Evolutionary conservation across 2,329 filamentous ascomycete genomes (phyloP).

Genomic region (Diplodia corticola): DNA sequence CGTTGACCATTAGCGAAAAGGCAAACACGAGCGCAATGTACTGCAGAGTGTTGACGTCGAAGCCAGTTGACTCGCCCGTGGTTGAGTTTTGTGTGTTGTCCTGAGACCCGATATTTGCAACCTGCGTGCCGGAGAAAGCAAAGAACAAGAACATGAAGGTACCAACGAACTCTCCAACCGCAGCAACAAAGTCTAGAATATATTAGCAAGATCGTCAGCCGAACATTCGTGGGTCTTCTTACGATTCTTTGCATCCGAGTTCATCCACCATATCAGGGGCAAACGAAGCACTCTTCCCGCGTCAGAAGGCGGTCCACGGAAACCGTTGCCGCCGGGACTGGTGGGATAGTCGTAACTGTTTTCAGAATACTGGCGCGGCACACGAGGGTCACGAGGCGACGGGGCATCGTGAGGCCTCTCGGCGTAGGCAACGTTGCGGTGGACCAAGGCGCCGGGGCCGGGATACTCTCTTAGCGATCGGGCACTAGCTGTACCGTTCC

Average conservation of each 20-base stretch:
- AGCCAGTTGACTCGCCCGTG: constrained; percentile 26
- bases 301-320: constrained; percentile 1
- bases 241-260: constrained; percentile 40
- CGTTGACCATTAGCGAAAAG: constrained; percentile 42
- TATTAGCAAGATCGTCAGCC: not conserved
- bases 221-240: constrained; percentile 13
- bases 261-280: constrained; percentile 41
- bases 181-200: constrained; percentile 35
- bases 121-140: constrained; percentile 41
- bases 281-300: constrained; percentile 32
- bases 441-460: not conserved
- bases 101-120: constrained; percentile 36
- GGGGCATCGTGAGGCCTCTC: constrained; percentile 1
- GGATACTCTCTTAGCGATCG: not conserved
- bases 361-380: constrained; percentile 1
- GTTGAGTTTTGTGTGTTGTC: constrained; percentile 28
- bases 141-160: constrained; percentile 46
- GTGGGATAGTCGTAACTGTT: constrained; percentile 1
- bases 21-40: constrained; percentile 42
- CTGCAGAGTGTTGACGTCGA: constrained; percentile 33
- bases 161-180: constrained; percentile 40
- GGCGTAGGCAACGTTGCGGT: not conserved
- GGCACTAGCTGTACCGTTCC: not conserved
- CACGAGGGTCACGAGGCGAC: not conserved
- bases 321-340: not conserved